phyloP scores from a whole-genome alignment of 2,329 filamentous ascomycete genomes.

The Sporothrix pseudoabietina region DNA sequence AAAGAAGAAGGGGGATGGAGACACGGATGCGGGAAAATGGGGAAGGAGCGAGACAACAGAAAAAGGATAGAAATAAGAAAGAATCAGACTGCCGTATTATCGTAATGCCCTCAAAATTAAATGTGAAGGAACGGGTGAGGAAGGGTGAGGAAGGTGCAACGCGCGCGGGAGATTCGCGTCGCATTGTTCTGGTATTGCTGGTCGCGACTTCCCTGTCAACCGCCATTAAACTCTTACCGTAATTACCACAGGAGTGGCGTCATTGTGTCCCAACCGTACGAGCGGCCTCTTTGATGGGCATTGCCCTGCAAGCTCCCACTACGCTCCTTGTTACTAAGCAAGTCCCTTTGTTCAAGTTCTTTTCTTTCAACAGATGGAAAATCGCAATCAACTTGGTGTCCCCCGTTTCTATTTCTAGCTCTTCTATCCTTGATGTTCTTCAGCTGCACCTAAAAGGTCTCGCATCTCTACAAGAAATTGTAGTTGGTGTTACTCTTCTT shows the following conservation, averaged over 20 bases:
- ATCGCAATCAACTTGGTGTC: background rate
- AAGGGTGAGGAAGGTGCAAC: conserved; percentile 1
- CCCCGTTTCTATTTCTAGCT: background rate
- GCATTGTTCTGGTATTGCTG: background rate
- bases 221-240: background rate
- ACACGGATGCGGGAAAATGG: background rate
- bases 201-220: conserved; percentile 8
- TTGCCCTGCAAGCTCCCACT: background rate
- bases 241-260: conserved; percentile 10
- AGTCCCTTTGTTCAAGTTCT: background rate
- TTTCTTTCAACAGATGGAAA: background rate
- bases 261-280: background rate
- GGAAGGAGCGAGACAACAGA: background rate
- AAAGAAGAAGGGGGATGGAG: background rate
- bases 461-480: background rate
- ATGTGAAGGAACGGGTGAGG: background rate
- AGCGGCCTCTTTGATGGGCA: background rate
- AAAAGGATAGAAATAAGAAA: background rate
- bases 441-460: background rate
- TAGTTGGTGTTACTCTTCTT: background rate
- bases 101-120: conserved; percentile 10
- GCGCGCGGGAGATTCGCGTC: background rate
- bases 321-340: background rate
- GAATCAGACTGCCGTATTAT: background rate
- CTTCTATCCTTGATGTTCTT: background rate